phyloP scores from a whole-genome alignment of 139 green algal genomes.

The Chlorella sp. region DNA sequence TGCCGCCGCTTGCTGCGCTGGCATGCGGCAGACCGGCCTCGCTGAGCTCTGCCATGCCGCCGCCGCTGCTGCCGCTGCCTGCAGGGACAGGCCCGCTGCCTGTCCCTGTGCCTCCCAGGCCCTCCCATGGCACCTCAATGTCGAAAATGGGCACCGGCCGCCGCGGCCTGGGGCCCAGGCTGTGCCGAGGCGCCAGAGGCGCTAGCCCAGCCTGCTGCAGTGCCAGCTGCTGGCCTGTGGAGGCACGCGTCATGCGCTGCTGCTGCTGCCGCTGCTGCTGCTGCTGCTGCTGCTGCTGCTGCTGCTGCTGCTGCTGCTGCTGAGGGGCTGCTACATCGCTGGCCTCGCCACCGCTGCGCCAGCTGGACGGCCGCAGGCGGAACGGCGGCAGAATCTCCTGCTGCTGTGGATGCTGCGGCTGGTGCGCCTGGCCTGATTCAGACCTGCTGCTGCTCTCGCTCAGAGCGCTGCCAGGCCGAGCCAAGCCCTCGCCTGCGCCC shows the following conservation, averaged over 20 bases:
- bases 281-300: neutral
- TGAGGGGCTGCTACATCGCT: neutral
- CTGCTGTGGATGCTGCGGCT: neutral
- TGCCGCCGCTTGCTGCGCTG: too few relatives aligned
- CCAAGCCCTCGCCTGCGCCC: too few relatives aligned
- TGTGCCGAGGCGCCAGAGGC: neutral
- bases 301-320: neutral
- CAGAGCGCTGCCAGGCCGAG: neutral
- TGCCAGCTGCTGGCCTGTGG: neutral
- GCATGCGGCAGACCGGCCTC: too few relatives aligned
- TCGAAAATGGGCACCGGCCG: slow-evolving; percentile 1
- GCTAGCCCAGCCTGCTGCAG: too few relatives aligned
- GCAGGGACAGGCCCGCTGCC: too few relatives aligned
- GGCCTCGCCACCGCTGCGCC: neutral
- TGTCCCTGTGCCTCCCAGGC: too few relatives aligned
- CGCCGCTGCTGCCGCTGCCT: too few relatives aligned
- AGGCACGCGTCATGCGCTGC: neutral
- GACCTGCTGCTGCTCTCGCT: neutral
- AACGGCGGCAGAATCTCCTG: too few relatives aligned
- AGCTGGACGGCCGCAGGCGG: neutral
- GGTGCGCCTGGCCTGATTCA: neutral
- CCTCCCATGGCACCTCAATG: neutral
- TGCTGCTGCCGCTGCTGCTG: neutral
- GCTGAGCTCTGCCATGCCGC: too few relatives aligned
- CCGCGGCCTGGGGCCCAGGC: neutral